Base-by-base conservation (phyloP, 2,329 filamentous ascomycete genomes). In the Talaromyces rugulosus region DNA sequence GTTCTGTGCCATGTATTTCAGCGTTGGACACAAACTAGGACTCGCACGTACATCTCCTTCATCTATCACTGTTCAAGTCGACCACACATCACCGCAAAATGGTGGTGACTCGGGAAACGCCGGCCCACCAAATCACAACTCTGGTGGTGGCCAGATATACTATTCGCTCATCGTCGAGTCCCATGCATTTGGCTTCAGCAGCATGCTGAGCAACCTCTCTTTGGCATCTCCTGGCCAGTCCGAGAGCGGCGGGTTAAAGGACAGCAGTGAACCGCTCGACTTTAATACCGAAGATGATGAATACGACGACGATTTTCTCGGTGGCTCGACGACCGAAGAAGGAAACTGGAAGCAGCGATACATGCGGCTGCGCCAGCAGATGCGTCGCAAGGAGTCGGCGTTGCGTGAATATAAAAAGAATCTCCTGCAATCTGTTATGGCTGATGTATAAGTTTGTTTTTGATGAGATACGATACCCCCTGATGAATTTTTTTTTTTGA, bases 391-490 rank as follows among this genome's bases (percentile, higher is more conserved):
- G 51, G 76, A 78, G 12, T 68, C 70, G 14, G 69, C 75, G 27
- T 61, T 78, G 31, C 70, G 72, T 1, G 69, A 76, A 50, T 78
- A 78, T 59, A 78, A 77, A 61, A 75, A 76, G 36, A 77, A 72
- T 53, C 76, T 78, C 33, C 68, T 78, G 16, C 75, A 78, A 64
- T 76, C 74, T 16, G 76, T 78, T n/a, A 78, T 78, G 76, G 72
- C 73, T 44, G 74, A 77, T 60, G 71, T 77, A 36, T 77, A 63
- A 18, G 30, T 28, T 40, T 40, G 16, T 40, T 50, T 34, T 50
- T 62, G 55, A 59, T 53, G 27, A 59, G 36, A 50, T 62, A 62
- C 59, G 56, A 62, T 62, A 58, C 60, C 60, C 23, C 56, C 56
- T 58, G 56, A 30, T 30, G 16, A 47, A 12, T 12, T 47, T 27